Base-by-base conservation (phyloP, 140 eudicot species). In the Stevia rebaudiana region DNA sequence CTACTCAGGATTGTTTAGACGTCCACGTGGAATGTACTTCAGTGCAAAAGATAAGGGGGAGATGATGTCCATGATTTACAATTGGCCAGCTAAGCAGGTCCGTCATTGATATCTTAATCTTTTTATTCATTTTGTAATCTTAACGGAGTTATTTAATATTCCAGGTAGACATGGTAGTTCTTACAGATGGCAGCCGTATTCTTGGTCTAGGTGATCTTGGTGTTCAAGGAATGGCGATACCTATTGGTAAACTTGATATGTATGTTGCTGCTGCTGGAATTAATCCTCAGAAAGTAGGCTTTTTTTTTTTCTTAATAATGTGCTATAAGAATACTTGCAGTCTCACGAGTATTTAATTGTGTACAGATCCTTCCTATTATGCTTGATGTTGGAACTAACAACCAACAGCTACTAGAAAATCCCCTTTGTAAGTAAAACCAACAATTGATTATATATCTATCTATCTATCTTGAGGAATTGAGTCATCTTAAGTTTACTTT, bases 211-310 rank as follows among this genome's bases (percentile, higher is more conserved):
- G 99, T 36, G 99, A 92, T 78, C 99, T 92, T 83, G 99, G 99
- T 55, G 96, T 92, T 79, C 99, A 92, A 67, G 99, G 99, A 74
- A 92, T 92, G 67, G 99, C 95, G 31, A 92, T 92, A 56, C 99
- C 99, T 12, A 88, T 92, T 53, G 99, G 99, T 47, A 92, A 92
- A 71, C 99, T 92, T 55, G 99, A 92, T 79, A 82, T 92, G 85
- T 92, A 92, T 83, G 97, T 92, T 70, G 99, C 99, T 75, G 99
- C 99, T 73, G 99, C 99, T 68, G 99, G 99, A 54, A 92, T 92
- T 67, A 88, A 92, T 76, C 99, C 99, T 58, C 94, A 82, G 63
- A 83, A 80, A 49, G 99, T 94, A 88, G 68, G 95, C 36, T 30
- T 54, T 47, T 30, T 15, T 12, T 54, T 44, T 24, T 50, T 13